Conservation (phyloP, 108 stramenopile genomes). For the Chaetoceros tenuissimus region DNA sequence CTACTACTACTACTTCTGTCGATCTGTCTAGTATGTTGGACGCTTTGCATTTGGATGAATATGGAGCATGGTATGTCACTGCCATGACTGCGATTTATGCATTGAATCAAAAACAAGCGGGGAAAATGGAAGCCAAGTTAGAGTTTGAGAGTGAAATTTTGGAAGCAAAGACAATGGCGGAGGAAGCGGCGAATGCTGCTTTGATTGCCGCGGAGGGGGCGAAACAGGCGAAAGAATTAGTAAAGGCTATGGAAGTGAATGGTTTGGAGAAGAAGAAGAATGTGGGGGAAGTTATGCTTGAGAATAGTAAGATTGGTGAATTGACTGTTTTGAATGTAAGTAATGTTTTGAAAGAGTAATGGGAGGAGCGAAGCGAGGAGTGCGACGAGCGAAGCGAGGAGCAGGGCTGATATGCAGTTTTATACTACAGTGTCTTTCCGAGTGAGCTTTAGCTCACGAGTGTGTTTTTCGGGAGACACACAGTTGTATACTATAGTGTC, state of each 20-base stretch:
- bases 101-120: neutral
- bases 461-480: no score
- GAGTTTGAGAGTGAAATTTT: neutral
- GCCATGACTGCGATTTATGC: neutral
- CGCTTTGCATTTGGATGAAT: slow-evolving; percentile 4
- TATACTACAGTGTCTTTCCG: no score
- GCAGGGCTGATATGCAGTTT: no score
- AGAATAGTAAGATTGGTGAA: neutral
- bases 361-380: no score
- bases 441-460: no score
- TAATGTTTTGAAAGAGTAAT: no score
- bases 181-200: slow-evolving; percentile 1
- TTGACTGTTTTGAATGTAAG: neutral
- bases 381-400: no score
- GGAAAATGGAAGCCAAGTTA: neutral
- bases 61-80: slow-evolving; percentile 10
- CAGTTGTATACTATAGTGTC: no score
- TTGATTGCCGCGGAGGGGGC: slow-evolving; percentile 1
- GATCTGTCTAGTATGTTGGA: neutral
- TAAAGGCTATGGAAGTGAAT: neutral
- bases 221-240: neutral
- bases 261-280: slow-evolving; percentile 2
- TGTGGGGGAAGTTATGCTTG: slow-evolving; percentile 6
- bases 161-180: neutral
- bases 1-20: neutral